phyloP scores from a whole-genome alignment of 257 asterid species.

The Verbena officinalis region DNA sequence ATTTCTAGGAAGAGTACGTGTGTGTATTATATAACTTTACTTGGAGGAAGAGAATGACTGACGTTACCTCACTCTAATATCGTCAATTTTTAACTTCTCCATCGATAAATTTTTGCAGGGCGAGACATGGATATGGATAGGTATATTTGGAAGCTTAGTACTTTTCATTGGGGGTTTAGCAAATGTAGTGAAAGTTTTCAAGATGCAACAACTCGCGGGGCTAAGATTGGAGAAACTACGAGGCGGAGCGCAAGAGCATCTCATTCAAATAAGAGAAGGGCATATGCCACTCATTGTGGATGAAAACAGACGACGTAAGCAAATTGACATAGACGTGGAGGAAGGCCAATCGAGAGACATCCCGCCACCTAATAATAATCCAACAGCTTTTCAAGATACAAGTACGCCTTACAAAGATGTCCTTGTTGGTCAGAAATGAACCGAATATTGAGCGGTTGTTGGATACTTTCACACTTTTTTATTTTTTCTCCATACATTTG shows the following conservation, averaged over 20 bases:
- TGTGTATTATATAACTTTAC: too few species aligned
- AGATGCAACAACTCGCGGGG: constrained; percentile 66
- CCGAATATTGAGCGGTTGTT: not conserved
- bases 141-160: constrained; percentile 60
- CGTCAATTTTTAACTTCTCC: not conserved
- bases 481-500: not conserved
- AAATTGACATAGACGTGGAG: not conserved
- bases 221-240: constrained; percentile 78
- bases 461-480: not conserved
- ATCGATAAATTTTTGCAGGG: constrained; percentile 51
- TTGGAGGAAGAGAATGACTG: too few species aligned
- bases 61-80: too few species aligned
- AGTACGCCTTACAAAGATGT: constrained; percentile 63
- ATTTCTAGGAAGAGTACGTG: too few species aligned
- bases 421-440: constrained; percentile 52
- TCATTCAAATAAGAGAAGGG: constrained; percentile 57
- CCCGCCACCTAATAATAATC: not conserved
- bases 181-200: constrained; percentile 78
- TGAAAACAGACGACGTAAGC: constrained; percentile 22
- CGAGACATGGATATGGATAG: constrained; percentile 64
- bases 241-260: constrained; percentile 76
- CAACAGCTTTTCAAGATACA: constrained; percentile 62
- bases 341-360: not conserved
- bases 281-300: constrained; percentile 47
- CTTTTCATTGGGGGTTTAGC: constrained; percentile 70